Percentiles rank a stretch among this genome's conserved stretches.
Conservation (phyloP, 139 green algal species). For the Closterium sp. region DNA sequence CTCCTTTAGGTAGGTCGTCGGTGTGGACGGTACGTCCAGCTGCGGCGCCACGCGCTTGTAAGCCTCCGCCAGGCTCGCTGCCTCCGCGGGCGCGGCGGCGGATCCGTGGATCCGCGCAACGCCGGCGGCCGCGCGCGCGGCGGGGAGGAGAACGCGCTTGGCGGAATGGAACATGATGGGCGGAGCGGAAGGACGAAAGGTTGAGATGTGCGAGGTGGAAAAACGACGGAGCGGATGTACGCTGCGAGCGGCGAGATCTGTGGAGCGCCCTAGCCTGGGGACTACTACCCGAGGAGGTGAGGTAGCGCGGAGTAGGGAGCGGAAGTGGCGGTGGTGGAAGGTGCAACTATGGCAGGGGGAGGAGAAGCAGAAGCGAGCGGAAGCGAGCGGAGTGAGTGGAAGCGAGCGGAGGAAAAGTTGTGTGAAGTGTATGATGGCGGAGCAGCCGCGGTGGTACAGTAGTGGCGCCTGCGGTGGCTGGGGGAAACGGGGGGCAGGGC, state of each 20-base stretch:
- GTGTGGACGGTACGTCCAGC: conserved; percentile 34
- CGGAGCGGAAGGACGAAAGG: neutral
- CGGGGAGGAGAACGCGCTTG: neutral
- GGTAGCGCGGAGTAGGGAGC: neutral
- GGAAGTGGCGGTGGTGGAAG: neutral
- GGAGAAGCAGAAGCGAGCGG: neutral
- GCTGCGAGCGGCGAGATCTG: neutral
- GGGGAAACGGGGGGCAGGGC: too few species aligned
- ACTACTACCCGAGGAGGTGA: neutral
- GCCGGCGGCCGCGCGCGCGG: too few species aligned
- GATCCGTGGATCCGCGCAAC: neutral
- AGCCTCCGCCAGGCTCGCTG: neutral
- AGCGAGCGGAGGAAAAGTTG: neutral
- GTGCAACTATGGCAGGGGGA: neutral
- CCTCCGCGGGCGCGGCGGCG: neutral
- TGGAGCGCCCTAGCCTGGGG: neutral
- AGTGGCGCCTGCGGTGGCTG: too few species aligned
- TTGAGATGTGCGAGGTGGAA: neutral
- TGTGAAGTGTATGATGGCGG: neutral
- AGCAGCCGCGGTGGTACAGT: too few species aligned
- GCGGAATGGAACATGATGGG: neutral
- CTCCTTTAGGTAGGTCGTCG: neutral
- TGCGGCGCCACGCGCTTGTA: conserved; percentile 43
- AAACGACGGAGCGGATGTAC: neutral
- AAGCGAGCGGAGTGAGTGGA: too few species aligned